Conservation (phyloP, 768 basidiomycete genomes). For the Leccinum disarticulatum region DNA sequence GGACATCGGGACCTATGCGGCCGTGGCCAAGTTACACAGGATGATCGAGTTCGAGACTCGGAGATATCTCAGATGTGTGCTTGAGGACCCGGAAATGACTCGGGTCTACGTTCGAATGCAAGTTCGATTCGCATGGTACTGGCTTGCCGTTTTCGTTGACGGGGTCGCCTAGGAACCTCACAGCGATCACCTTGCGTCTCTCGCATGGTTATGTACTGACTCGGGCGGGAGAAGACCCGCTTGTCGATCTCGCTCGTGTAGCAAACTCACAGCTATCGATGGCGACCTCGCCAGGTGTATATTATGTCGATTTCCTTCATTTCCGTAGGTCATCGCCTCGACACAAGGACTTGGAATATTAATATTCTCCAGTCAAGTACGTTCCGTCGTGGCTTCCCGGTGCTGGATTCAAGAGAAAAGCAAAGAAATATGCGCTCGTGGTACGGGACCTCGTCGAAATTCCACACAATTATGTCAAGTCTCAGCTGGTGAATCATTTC, state of each 20-base stretch:
- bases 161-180: not conserved
- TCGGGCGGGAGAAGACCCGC: slow-evolving; percentile 36
- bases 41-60: slow-evolving; percentile 22
- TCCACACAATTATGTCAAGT: slow-evolving; percentile 11
- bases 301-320: slow-evolving; percentile 21
- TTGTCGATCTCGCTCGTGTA: slow-evolving; percentile 30
- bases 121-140: no score
- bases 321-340: slow-evolving; percentile 6
- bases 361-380: slow-evolving; percentile 21
- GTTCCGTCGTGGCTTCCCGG: slow-evolving; percentile 25
- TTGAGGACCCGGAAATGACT: slow-evolving; percentile 3
- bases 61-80: slow-evolving; percentile 7
- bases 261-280: slow-evolving; percentile 25
- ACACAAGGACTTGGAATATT: not conserved
- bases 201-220: slow-evolving; percentile 43
- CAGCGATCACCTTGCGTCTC: slow-evolving; percentile 35
- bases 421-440: slow-evolving; percentile 10
- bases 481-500: slow-evolving; percentile 18
- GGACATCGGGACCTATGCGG: slow-evolving; percentile 11
- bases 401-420: slow-evolving; percentile 17
- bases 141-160: not conserved
- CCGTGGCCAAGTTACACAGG: slow-evolving; percentile 11
- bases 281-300: slow-evolving; percentile 1
- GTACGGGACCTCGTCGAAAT: slow-evolving; percentile 5
- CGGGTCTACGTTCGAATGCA: not conserved